Evolutionary conservation across 768 basidiomycete genomes (phyloP), one percentile per base, ranked within the genome.

Genomic region (Calocybe gangraenosa): DNA sequence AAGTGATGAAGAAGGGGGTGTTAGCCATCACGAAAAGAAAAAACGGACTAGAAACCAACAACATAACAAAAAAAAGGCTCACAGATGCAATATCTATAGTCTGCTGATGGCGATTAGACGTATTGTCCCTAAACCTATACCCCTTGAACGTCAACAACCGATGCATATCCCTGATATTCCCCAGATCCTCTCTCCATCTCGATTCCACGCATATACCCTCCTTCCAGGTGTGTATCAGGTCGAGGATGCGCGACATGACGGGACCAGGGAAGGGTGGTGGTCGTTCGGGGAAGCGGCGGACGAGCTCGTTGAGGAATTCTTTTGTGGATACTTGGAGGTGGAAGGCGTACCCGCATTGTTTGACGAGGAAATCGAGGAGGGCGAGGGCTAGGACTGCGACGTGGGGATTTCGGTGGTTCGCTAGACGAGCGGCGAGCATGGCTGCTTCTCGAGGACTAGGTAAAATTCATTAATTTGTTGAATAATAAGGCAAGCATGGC

Each of bases 141-240:
- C 95, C 96, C 61, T 98, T 99, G 76, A 94, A 97, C 5, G 82
- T 86, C 54, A 99, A 64, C 43, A 99, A 64, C 18, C 95, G 71
- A 64, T 97, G 91, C 96, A 99, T 99, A 67, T 99, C 96, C 54
- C 95, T 67, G 47, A 99, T 96, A 58, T 98, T 97, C 7, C 90
- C 91, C 37, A 99, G 70, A 65, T 98, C 95, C 47, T 98, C 96
- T 61, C 90, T 92, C 83, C 92, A 94, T 61, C 94, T 82, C 37
- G 87, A 89, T 23, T 88, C 84, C 0, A 71, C 59, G 59, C 95
- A 98, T 36, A 99, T 88, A 2, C 84, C 84, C 59, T 94, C 91
- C 69, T 93, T 96, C 96, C 96, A 99, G 39, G 75, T 71, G 52
- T 95, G 81, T 33, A 99, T 93, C 50, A 95, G 74, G 55, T 96